Conservation (phyloP, 1,139 yeast genomes). For the Debaryomyces fabryi region DNA sequence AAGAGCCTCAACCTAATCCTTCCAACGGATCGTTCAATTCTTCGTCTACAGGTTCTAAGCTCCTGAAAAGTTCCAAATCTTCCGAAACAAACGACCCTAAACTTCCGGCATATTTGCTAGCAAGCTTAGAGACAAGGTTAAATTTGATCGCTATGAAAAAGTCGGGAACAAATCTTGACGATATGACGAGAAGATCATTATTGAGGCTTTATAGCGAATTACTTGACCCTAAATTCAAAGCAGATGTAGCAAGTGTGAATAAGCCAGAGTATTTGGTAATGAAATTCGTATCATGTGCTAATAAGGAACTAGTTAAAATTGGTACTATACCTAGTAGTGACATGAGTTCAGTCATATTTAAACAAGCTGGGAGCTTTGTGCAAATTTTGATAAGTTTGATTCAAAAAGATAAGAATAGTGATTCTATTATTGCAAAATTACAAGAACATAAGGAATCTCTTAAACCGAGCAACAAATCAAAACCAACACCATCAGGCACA, state of each 20-base stretch:
- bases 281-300: constrained; percentile 65
- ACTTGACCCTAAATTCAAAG: constrained; percentile 50
- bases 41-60: neutral
- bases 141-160: constrained; percentile 57
- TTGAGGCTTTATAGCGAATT: constrained; percentile 65
- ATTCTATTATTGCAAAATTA: constrained; percentile 44
- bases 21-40: constrained; percentile 13
- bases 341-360: constrained; percentile 49
- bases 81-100: constrained; percentile 20
- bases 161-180: constrained; percentile 40
- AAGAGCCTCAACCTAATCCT: constrained; percentile 2
- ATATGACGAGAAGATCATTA: constrained; percentile 45
- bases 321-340: constrained; percentile 44
- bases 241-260: constrained; percentile 41
- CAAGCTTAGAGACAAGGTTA: constrained; percentile 51
- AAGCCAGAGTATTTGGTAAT: constrained; percentile 67
- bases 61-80: neutral
- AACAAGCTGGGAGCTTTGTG: constrained; percentile 62
- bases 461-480: constrained; percentile 25
- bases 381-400: constrained; percentile 53
- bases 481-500: constrained; percentile 7
- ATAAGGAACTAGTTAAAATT: constrained; percentile 61
- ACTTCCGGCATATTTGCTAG: constrained; percentile 52
- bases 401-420: constrained; percentile 45
- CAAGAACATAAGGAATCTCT: constrained; percentile 45